Conservation (phyloP, 768 basidiomycete genomes). For the Holtermannia corniformis region DNA sequence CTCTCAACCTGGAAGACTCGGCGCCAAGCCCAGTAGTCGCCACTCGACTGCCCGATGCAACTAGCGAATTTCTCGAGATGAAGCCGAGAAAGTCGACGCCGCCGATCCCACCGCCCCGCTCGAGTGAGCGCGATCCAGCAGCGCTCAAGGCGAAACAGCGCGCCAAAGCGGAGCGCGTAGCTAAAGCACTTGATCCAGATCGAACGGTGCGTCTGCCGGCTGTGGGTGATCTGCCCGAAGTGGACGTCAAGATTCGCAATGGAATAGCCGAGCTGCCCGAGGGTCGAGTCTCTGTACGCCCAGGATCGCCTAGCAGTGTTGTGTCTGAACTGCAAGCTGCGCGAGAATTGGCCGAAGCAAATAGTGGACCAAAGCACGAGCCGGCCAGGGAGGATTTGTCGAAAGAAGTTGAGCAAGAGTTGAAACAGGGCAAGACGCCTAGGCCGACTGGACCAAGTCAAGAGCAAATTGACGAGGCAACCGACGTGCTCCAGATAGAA, state of each 20-base stretch:
- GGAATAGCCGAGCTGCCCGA: neutral
- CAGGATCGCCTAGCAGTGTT: neutral
- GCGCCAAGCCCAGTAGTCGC: no score
- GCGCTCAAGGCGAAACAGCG: neutral
- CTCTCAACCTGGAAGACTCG: no score
- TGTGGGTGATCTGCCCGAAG: neutral
- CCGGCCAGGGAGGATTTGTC: no score
- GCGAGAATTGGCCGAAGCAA: neutral
- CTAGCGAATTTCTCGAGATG: no score
- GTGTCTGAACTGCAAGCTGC: neutral
- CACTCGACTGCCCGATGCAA: no score
- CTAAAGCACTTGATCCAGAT: neutral
- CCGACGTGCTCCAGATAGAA: neutral
- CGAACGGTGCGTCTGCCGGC: neutral
- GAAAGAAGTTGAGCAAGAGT: no score
- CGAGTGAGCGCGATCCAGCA: neutral
- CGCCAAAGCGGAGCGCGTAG: neutral
- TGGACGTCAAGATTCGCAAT: neutral
- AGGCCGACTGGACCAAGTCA: no score
- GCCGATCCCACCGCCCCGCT: no score
- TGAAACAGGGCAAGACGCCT: neutral
- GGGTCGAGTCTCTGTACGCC: neutral
- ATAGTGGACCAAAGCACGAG: neutral
- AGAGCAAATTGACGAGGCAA: neutral
- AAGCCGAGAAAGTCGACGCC: no score